Base-by-base conservation (phyloP, 2,329 filamentous ascomycete genomes). In the Colletotrichum euphorbiae region DNA sequence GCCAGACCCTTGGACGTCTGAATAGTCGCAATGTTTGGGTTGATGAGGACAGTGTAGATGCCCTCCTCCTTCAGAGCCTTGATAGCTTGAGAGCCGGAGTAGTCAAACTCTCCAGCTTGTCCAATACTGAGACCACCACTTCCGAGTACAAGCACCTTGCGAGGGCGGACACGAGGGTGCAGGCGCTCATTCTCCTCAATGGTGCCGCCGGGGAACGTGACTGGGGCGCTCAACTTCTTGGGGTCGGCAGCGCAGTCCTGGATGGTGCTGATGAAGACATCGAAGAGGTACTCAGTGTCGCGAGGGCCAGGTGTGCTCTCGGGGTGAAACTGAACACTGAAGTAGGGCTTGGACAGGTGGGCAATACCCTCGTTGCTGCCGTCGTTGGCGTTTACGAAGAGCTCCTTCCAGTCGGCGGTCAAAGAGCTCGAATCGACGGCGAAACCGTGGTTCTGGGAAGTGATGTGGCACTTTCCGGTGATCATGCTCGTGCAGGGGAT, bases 311-410 rank as follows among this genome's bases (percentile, higher is more conserved):
- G 96, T 1, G 94, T 97, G 84, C 94, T 97, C 81, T 99, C 96
- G 0, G 96, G 96, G 77, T 99, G 96, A 83, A 99, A 99, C 78
- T 99, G 96, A n/a, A 98, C 96, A 84, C 94, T 98, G 86, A 99
- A 99, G 83, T 95, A 97, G 58, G 96, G 96, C 76, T 90, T 92
- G 78, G 84, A 88, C 55, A 87, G 83, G 79, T 98, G 94, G 80
- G 94, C 91, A 77, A 99, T 98, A 81, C 96, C 96, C 83, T 99
- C 96, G 80, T 99, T 99, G 81, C 93, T 98, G 74, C 93, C 93
- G 74, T 99, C 96, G 79, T 99, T 99, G 80, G 96, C 95, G 77
- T 99, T 99, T 76, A 98, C 92, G 73, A 98, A 99, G 9, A 98
- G 88, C 81, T 98, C 96, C 74, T 91, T 89, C 96, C 96, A 99